Conservation (phyloP, 805 yeast species). For the Metschnikowia drakensbergensis region DNA sequence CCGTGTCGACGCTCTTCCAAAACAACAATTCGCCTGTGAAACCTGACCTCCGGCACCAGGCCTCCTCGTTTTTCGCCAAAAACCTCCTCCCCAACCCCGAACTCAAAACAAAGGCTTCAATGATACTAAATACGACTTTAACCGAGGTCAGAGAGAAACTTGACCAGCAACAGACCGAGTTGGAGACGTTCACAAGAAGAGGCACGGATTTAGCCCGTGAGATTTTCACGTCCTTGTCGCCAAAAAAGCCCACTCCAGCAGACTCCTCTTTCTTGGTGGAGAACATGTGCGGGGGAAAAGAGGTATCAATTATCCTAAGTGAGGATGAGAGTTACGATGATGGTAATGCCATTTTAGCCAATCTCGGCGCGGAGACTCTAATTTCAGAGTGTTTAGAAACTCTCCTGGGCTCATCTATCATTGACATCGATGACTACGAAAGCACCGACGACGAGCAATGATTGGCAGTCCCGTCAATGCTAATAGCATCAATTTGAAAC, state of each 20-base stretch:
- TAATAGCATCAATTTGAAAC: not conserved
- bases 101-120: conserved; percentile 21
- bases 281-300: conserved; percentile 6
- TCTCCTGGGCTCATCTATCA: conserved; percentile 2
- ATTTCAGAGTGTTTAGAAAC: not conserved
- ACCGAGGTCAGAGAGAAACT: conserved; percentile 17
- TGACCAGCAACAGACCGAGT: conserved; percentile 20
- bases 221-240: conserved; percentile 24
- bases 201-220: conserved; percentile 26
- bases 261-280: conserved; percentile 31
- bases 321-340: conserved; percentile 11
- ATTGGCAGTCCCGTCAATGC: not conserved
- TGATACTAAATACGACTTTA: conserved; percentile 17
- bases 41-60: conserved; percentile 3
- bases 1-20: conserved; percentile 1
- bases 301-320: conserved; percentile 14
- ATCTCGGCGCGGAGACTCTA: not conserved
- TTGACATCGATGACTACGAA: conserved; percentile 27
- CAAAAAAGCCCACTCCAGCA: conserved; percentile 19
- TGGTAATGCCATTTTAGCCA: not conserved
- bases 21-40: not conserved
- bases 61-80: not conserved
- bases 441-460: conserved; percentile 11
- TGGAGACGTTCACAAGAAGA: conserved; percentile 24
- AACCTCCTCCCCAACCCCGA: conserved; percentile 7